A percentile compares a stretch with the other conserved stretches of the same genome.
These are phyloP conservation scores for Russula brevipes DNA, from an alignment of 768 basidiomycete species.

Conservation along the genomic window DNA sequence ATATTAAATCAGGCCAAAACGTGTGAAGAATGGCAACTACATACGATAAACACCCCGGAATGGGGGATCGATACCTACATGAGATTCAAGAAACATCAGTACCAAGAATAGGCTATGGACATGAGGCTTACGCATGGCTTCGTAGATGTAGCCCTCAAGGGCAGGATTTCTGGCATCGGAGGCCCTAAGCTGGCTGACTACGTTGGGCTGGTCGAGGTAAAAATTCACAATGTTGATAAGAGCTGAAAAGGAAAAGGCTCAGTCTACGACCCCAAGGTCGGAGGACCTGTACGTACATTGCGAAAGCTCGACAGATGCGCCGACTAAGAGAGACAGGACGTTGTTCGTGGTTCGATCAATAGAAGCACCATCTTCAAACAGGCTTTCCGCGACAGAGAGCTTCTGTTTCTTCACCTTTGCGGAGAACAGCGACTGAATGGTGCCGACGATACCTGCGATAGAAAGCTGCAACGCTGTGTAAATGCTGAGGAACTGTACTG, in stretches of 20 bases:
- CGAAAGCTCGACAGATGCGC: constrained; percentile 60
- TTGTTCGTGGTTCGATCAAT: constrained; percentile 62
- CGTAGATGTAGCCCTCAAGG: constrained; percentile 55
- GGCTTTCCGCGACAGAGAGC: constrained; percentile 49
- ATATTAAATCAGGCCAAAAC: not conserved
- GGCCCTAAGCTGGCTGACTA: constrained; percentile 35
- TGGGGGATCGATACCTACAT: constrained; percentile 62
- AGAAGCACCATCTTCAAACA: constrained; percentile 52
- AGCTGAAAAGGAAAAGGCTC: constrained; percentile 35
- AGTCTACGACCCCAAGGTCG: not conserved
- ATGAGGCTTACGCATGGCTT: constrained; percentile 59
- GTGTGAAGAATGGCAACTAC: constrained; percentile 25
- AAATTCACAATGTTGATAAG: constrained; percentile 62
- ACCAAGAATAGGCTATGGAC: not conserved
- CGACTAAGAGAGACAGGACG: constrained; percentile 65
- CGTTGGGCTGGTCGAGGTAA: constrained; percentile 45
- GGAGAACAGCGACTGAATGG: constrained; percentile 46
- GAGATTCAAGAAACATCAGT: constrained; percentile 14
- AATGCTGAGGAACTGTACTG: not conserved
- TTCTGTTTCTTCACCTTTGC: constrained; percentile 36
- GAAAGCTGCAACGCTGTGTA: constrained; percentile 29
- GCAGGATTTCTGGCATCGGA: constrained; percentile 35
- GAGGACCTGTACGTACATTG: constrained; percentile 42
- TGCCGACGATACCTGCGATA: constrained; percentile 41
- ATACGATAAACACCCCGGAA: constrained; percentile 65